These are phyloP conservation scores for Scleroderma bovista DNA, from an alignment of 768 basidiomycete species.

Conservation along the genomic window DNA sequence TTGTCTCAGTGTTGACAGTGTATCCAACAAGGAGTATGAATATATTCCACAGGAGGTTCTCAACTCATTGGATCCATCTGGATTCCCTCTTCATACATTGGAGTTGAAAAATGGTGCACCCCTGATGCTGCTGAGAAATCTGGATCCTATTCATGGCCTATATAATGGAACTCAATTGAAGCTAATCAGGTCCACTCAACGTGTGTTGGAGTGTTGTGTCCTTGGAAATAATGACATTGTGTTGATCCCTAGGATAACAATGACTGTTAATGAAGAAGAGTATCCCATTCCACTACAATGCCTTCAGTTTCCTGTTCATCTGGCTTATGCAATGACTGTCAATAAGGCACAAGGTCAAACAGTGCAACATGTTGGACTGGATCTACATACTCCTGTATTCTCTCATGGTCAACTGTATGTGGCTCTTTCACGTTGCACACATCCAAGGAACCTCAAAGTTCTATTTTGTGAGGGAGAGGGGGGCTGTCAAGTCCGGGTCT, in stretches of 20 bases:
- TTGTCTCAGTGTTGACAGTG: conserved; percentile 25
- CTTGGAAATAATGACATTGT: conserved; percentile 11
- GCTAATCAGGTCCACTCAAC: conserved; percentile 7
- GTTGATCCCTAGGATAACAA: conserved; percentile 24
- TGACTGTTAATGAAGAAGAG: not conserved
- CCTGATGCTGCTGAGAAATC: conserved; percentile 40
- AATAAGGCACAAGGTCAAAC: conserved; percentile 38
- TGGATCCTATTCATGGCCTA: conserved; percentile 28
- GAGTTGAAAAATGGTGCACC: conserved; percentile 26
- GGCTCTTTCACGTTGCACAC: conserved; percentile 23
- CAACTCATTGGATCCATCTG: conserved; percentile 30
- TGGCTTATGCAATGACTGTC: conserved; percentile 36
- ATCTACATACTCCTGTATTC: conserved; percentile 26
- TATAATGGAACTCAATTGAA: conserved; percentile 33
- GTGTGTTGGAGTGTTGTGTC: conserved; percentile 15
- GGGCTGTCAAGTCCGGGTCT: too few relatives aligned
- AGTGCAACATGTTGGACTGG: conserved; percentile 25
- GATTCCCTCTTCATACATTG: conserved; percentile 10
- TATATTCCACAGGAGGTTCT: conserved; percentile 28
- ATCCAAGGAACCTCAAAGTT: not conserved
- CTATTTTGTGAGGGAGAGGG: not conserved
- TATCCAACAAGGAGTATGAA: conserved; percentile 17
- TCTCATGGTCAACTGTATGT: conserved; percentile 36
- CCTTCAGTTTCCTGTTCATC: conserved; percentile 25
- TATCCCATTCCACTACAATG: conserved; percentile 15